Evolutionary conservation across 148 eudicot genomes (phyloP).

Genomic region (Talinum fruticosum): DNA sequence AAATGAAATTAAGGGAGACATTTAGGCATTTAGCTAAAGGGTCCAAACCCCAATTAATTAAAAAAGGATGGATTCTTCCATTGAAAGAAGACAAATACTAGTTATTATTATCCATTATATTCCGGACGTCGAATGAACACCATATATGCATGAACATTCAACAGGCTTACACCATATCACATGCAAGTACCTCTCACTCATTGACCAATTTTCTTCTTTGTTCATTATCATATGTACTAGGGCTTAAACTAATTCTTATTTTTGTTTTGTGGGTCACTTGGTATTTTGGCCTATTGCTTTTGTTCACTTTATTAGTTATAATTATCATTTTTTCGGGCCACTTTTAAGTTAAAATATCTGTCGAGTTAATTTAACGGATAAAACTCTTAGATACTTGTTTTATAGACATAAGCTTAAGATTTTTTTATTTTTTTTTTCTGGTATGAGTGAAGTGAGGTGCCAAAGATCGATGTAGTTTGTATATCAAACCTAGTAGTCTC

Average conservation of each 20-base stretch:
- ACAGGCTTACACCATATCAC: background rate
- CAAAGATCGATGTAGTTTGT: too few species aligned
- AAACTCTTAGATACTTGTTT: too few species aligned
- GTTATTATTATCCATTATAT: background rate
- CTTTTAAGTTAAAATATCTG: too few species aligned
- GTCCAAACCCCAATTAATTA: background rate
- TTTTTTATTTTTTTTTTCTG: too few species aligned
- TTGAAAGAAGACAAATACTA: background rate
- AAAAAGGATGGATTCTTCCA: background rate
- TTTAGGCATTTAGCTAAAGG: background rate
- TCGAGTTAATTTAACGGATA: too few species aligned
- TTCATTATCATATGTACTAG: slow-evolving; percentile 1
- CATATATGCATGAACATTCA: background rate
- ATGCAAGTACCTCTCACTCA: background rate
- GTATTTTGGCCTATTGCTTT: background rate
- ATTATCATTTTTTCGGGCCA: too few species aligned
- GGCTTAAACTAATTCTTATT: background rate
- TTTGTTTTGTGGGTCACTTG: background rate
- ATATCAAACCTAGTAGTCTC: too few species aligned
- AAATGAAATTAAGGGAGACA: slow-evolving; percentile 1
- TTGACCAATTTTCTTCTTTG: background rate
- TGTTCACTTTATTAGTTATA: background rate
- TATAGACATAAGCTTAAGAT: too few species aligned
- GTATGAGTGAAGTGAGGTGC: too few species aligned
- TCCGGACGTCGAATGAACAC: background rate